A percentile compares a stretch with the other conserved stretches of the same genome.
Evolutionary conservation across 2,329 filamentous ascomycete species (phyloP).

Genomic region (Sclerotiophoma versabilis): DNA sequence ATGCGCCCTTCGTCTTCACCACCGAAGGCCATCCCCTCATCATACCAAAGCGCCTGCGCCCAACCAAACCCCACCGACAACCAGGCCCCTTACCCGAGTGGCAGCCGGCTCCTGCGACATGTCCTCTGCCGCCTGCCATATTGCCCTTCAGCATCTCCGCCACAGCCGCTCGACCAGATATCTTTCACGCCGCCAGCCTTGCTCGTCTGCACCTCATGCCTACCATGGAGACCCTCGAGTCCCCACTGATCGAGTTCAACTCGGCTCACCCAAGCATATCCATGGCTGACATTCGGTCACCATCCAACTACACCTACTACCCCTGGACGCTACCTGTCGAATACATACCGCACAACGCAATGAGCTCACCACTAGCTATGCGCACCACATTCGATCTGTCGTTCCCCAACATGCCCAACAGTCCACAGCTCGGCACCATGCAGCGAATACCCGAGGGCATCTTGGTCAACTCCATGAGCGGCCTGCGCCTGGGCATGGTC

Average conservation of each 20-base stretch:
- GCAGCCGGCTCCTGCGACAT: slow-evolving; percentile 59
- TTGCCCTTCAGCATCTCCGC: slow-evolving; percentile 77
- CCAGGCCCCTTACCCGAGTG: slow-evolving; percentile 8
- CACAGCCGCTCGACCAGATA: slow-evolving; percentile 77
- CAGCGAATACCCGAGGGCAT: slow-evolving; percentile 67
- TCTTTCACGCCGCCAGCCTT: slow-evolving; percentile 89
- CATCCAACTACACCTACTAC: slow-evolving; percentile 83
- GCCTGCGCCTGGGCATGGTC: slow-evolving; percentile 71
- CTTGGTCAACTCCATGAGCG: slow-evolving; percentile 66
- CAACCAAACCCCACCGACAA: slow-evolving; percentile 14
- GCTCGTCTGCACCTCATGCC: slow-evolving; percentile 82
- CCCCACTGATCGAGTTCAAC: slow-evolving; percentile 62
- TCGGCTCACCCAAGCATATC: slow-evolving; percentile 62
- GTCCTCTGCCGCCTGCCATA: slow-evolving; percentile 67
- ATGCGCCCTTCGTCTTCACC: slow-evolving; percentile 89
- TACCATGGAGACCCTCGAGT: slow-evolving; percentile 63
- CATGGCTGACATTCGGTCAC: slow-evolving; percentile 62
- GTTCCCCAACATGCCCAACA: slow-evolving; percentile 65
- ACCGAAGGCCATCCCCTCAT: slow-evolving; percentile 95
- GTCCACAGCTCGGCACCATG: slow-evolving; percentile 57
- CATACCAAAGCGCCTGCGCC: slow-evolving; percentile 64
- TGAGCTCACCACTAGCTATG: slow-evolving; percentile 74
- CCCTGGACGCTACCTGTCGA: slow-evolving; percentile 88
- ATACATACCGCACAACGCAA: slow-evolving; percentile 77
- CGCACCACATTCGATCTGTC: slow-evolving; percentile 75